A percentile compares a stretch with the other conserved stretches of the same genome.
These are phyloP conservation scores for Podosphaera xanthii DNA, from an alignment of 2,329 filamentous ascomycete genomes.

Conservation along the genomic window DNA sequence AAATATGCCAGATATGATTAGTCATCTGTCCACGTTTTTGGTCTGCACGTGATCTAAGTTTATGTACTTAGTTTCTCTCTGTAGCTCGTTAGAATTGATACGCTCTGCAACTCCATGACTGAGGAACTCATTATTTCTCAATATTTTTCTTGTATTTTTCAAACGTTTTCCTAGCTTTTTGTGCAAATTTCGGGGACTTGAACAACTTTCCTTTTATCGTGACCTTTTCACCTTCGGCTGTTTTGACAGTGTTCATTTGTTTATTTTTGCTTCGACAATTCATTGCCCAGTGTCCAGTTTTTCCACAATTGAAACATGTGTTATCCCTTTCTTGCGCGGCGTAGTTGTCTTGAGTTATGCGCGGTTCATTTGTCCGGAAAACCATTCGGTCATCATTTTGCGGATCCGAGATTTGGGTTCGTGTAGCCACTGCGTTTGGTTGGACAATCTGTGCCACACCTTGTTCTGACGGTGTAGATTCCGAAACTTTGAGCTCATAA, in stretches of 20 bases:
- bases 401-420: background rate
- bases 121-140: too few species aligned
- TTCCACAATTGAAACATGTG: background rate
- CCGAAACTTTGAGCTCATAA: background rate
- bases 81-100: too few species aligned
- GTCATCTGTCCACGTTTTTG: too few species aligned
- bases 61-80: too few species aligned
- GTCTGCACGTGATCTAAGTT: too few species aligned
- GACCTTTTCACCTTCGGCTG: background rate
- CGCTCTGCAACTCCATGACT: too few species aligned
- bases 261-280: background rate
- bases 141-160: conserved; percentile 1
- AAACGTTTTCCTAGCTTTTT: background rate
- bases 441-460: background rate
- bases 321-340: background rate
- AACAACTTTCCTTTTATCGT: background rate
- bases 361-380: background rate
- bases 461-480: background rate
- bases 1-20: too few species aligned
- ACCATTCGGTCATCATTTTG: background rate
- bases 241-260: background rate
- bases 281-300: background rate
- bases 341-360: background rate
- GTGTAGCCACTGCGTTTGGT: background rate
- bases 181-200: background rate